A percentile compares a stretch with the other conserved stretches of the same genome.
Conservation (phyloP, 345 rosid species). For the Rhodamnia argentea region DNA sequence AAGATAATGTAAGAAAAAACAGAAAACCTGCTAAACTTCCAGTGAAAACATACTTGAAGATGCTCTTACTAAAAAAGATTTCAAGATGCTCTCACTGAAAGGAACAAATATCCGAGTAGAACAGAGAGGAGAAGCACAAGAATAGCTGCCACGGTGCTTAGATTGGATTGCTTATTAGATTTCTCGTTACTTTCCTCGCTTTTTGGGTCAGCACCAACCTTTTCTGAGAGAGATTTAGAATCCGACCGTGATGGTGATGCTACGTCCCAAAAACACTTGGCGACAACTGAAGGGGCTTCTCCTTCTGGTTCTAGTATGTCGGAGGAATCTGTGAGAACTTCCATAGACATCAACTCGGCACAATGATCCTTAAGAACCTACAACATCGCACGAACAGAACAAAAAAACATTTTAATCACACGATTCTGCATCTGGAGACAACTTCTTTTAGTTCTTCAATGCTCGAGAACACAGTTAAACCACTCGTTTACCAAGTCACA, state of each 20-base stretch:
- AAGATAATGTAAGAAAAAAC: not conserved
- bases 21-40: not conserved
- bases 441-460: not conserved
- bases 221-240: slow-evolving; percentile 12
- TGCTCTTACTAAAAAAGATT: not conserved
- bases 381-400: not conserved
- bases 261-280: slow-evolving; percentile 64
- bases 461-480: not conserved
- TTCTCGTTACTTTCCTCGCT: slow-evolving; percentile 4
- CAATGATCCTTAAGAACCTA: slow-evolving; percentile 85
- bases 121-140: slow-evolving; percentile 45
- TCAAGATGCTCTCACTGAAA: not conserved
- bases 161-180: not conserved
- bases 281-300: slow-evolving; percentile 25
- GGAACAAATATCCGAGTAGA: slow-evolving; percentile 34
- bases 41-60: not conserved
- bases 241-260: slow-evolving; percentile 13
- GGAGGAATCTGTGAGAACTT: slow-evolving; percentile 34
- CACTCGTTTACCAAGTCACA: not conserved
- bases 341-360: slow-evolving; percentile 72
- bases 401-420: not conserved
- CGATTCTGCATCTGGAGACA: not conserved
- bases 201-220: slow-evolving; percentile 1
- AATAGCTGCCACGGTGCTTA: slow-evolving; percentile 18
- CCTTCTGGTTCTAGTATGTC: slow-evolving; percentile 49